Evolutionary conservation across 2,329 filamentous ascomycete genomes (phyloP).

Genomic region (Chaetomiaceae sp.): DNA sequence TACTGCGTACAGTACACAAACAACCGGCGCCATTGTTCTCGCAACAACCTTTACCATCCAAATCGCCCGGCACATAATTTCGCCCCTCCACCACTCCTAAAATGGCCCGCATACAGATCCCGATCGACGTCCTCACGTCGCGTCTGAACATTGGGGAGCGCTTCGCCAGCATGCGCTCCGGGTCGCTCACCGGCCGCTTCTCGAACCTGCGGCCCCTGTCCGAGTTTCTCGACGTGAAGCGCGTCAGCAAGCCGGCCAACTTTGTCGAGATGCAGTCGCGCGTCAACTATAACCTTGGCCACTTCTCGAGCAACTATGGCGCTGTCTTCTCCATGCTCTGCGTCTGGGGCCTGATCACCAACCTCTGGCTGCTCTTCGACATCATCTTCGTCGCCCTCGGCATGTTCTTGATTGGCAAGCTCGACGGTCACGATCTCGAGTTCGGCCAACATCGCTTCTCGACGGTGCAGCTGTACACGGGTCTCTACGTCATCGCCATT

Average conservation of each 20-base stretch:
- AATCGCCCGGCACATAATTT: background rate
- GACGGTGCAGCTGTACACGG: conserved; percentile 90
- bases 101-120: conserved; percentile 90
- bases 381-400: conserved; percentile 82
- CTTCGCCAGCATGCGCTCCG: conserved; percentile 76
- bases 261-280: conserved; percentile 53
- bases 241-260: conserved; percentile 87
- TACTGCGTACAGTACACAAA: background rate
- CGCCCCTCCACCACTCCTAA: background rate
- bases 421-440: conserved; percentile 83
- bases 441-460: conserved; percentile 78
- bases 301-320: conserved; percentile 98
- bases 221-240: conserved; percentile 96
- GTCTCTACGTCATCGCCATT: conserved; percentile 74
- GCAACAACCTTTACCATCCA: background rate
- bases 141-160: conserved; percentile 81
- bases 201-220: conserved; percentile 85
- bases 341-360: conserved; percentile 91
- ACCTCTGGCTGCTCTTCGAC: conserved; percentile 81
- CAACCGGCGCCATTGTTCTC: background rate
- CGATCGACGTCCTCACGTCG: conserved; percentile 84
- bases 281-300: conserved; percentile 71
- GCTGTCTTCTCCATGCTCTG: conserved; percentile 90
- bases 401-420: conserved; percentile 86
- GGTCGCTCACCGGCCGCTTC: conserved; percentile 76